Base-by-base conservation (phyloP, 169 alveolate species). In the Plasmodium fragile region DNA sequence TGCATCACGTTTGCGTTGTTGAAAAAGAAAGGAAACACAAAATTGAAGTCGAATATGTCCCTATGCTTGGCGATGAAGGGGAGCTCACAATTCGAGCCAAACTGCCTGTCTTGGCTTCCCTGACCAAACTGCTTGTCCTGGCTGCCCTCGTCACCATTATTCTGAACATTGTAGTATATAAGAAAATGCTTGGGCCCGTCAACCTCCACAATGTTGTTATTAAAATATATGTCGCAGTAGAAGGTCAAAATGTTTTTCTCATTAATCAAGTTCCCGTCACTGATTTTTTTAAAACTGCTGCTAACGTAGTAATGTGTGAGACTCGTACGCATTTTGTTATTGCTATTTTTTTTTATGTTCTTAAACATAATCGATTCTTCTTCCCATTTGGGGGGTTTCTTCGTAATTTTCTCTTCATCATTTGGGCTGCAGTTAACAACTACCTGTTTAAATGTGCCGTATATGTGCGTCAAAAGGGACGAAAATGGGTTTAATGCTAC, bases 171-270 rank as follows among this genome's bases (percentile, higher is more conserved):
- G 59, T 91, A 91, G 53, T 91, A 91, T 28, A 91, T 43, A 41
- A 80, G 82, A 73, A 91, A 91, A 71, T 91, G 94, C 59, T 91
- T 91, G 0, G 94, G 94, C 8, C 94, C 94, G 71, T 91, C 92
- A 11, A 91, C 92, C 82, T 91, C 94, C 25, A 91, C 82, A 39
- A 91, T 70, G 65, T 91, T 69, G 36, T 91, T 91, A n/a, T 91
- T 72, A 91, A 91, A 91, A 91, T 79, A 70, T 70, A 91, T 91
- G 72, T 91, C 94, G 73, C 94, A 91, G 72, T 43, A 91, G 83
- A 91, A 91, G 10, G 94, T 91, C 32, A 79, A 52, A 45, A 91
- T 91, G 49, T 91, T 91, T 69, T 91, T 91, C 55, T 91, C 94
- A 91, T 91, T 91, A 11, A 65, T 30, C 45, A 91, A 69, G 53